A percentile compares a stretch with the other conserved stretches of the same genome.
These are phyloP conservation scores for Furcasterigmium sp. DNA, from an alignment of 2,329 filamentous ascomycete species.

Conservation along the genomic window DNA sequence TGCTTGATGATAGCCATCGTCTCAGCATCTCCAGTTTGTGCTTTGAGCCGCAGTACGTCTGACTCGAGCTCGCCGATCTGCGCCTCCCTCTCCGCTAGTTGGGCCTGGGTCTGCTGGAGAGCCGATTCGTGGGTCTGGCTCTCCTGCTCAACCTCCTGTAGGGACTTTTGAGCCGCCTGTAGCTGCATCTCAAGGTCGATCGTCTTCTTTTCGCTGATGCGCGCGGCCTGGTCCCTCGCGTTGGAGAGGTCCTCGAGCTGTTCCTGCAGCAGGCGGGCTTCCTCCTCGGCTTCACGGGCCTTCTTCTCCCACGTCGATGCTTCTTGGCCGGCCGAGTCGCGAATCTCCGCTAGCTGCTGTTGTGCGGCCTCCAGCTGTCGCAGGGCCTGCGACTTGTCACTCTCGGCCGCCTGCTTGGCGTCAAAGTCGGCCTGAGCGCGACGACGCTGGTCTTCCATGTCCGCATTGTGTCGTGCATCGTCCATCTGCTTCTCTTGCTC, in stretches of 20 bases:
- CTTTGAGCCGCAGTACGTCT: constrained; percentile 77
- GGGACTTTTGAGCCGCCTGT: constrained; percentile 35
- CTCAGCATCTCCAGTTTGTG: constrained; percentile 80
- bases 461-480: constrained; percentile 73
- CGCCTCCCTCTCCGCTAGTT: constrained; percentile 62
- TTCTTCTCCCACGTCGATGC: constrained; percentile 64
- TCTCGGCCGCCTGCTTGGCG: constrained; percentile 54
- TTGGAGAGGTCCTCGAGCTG: constrained; percentile 68
- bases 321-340: constrained; percentile 44
- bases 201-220: constrained; percentile 50
- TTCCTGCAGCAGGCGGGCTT: constrained; percentile 69
- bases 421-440: constrained; percentile 85
- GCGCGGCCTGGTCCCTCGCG: constrained; percentile 64
- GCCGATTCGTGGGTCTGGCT: constrained; percentile 48
- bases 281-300: constrained; percentile 66
- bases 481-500: constrained; percentile 85
- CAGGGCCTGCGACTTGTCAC: constrained; percentile 42
- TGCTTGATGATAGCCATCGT: constrained; percentile 79
- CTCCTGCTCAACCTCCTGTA: constrained; percentile 57
- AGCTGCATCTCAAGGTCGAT: constrained; percentile 50
- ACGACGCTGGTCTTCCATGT: constrained; percentile 72
- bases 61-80: constrained; percentile 73
- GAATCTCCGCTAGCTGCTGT: constrained; percentile 46
- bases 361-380: constrained; percentile 45
- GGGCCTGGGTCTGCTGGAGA: constrained; percentile 58